Percentiles rank a stretch among this genome's conserved stretches.
Evolutionary conservation across 371 early-diverging fungal genomes (phyloP).

Genomic region (Coemansia sp.): DNA sequence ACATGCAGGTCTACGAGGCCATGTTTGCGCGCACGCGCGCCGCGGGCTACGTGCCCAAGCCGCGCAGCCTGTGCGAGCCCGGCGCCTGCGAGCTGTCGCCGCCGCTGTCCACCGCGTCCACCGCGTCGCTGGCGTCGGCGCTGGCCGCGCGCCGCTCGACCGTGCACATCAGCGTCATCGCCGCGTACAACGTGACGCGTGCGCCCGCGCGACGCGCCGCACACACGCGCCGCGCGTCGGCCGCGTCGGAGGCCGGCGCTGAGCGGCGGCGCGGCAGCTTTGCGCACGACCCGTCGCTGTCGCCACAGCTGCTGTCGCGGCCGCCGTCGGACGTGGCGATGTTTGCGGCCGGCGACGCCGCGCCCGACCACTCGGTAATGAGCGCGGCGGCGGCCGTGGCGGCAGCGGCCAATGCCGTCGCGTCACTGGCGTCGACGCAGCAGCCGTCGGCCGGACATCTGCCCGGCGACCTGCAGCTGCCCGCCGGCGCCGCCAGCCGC

Average conservation of each 20-base stretch:
- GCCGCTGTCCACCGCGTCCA: constrained; percentile 2
- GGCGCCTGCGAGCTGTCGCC: neutral
- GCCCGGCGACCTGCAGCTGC: neutral
- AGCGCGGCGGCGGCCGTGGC: constrained; percentile 22
- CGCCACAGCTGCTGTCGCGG: constrained; percentile 31
- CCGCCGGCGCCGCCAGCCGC: constrained; percentile 8
- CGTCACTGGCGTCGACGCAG: constrained; percentile 12
- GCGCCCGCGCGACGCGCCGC: constrained; percentile 8
- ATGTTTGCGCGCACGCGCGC: constrained; percentile 67
- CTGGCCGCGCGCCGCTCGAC: constrained; percentile 27
- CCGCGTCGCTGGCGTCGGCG: constrained; percentile 6
- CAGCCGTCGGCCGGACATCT: neutral
- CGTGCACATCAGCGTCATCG: constrained; percentile 35
- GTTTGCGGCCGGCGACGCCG: constrained; percentile 17
- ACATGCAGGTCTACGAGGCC: constrained; percentile 73
- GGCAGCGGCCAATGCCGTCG: constrained; percentile 22
- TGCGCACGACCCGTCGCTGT: constrained; percentile 3
- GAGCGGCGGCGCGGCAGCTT: constrained; percentile 6
- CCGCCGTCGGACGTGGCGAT: constrained; percentile 41
- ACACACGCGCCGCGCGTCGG: constrained; percentile 21
- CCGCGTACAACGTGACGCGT: constrained; percentile 29
- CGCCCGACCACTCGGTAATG: constrained; percentile 15
- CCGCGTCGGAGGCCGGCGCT: constrained; percentile 9
- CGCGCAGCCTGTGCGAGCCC: constrained; percentile 51
- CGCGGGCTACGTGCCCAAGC: constrained; percentile 78